A percentile compares a stretch with the other conserved stretches of the same genome.
Conservation (phyloP, 768 basidiomycete genomes). For the Podaxis mareebaensis region DNA sequence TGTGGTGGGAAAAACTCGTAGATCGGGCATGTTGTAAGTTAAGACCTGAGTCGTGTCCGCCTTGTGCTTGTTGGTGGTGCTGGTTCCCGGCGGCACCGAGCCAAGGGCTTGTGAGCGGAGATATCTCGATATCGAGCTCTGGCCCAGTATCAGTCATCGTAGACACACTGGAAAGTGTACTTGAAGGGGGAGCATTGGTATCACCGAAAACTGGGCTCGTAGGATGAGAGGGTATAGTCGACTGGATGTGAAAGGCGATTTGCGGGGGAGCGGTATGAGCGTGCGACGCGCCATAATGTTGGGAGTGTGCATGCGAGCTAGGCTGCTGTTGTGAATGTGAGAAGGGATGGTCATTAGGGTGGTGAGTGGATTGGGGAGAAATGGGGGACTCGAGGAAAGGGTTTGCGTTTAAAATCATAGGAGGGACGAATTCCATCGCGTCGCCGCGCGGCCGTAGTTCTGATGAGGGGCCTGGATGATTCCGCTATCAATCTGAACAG, state of each 20-base stretch:
- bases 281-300: constrained; percentile 9
- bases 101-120: constrained; percentile 82
- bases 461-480: constrained; percentile 52
- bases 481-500: constrained; percentile 4
- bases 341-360: constrained; percentile 7
- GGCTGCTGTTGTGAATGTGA: constrained; percentile 17
- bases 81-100: constrained; percentile 47
- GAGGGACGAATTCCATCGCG: constrained; percentile 58
- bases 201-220: constrained; percentile 20
- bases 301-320: constrained; percentile 21
- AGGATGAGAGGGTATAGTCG: constrained; percentile 14
- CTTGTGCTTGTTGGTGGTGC: neutral
- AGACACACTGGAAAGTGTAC: constrained; percentile 12
- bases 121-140: constrained; percentile 73
- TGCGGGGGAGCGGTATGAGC: constrained; percentile 55
- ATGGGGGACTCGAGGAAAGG: constrained; percentile 20
- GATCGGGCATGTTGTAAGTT: neutral
- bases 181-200: constrained; percentile 33
- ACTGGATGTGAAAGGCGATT: constrained; percentile 54
- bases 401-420: constrained; percentile 53
- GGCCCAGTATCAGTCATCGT: constrained; percentile 38
- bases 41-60: neutral
- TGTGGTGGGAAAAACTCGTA: neutral
- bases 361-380: constrained; percentile 12
- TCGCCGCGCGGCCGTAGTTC: constrained; percentile 65